These are phyloP conservation scores for Ustanciosporium gigantosporum DNA, from an alignment of 1,284 basidiomycete genomes.

Conservation along the genomic window DNA sequence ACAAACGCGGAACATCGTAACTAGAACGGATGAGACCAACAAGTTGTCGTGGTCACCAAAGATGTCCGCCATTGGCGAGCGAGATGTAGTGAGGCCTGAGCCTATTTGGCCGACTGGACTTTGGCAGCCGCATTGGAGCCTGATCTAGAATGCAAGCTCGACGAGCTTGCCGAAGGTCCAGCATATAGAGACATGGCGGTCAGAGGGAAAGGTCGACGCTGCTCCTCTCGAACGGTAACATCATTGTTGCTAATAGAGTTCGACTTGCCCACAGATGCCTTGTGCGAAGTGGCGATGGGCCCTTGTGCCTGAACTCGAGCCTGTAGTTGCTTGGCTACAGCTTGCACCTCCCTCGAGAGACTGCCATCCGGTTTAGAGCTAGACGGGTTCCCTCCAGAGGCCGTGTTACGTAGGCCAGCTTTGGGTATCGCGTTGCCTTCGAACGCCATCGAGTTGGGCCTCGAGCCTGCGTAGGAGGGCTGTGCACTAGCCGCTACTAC, in stretches of 20 bases:
- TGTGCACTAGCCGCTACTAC: not conserved
- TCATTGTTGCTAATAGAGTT: not conserved
- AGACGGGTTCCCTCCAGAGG: not conserved
- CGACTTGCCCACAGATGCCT: too few relatives aligned
- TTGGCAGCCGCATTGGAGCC: slow-evolving; percentile 1
- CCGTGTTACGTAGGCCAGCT: not conserved
- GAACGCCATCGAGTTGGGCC: not conserved
- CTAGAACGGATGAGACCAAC: too few relatives aligned
- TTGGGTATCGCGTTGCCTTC: not conserved
- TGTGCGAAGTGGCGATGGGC: slow-evolving; percentile 3
- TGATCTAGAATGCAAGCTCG: slow-evolving; percentile 13
- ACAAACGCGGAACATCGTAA: too few relatives aligned
- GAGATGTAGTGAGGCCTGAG: too few relatives aligned
- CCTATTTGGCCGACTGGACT: not conserved
- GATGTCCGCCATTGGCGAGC: too few relatives aligned
- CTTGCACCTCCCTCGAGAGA: slow-evolving; percentile 34
- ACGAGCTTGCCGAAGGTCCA: slow-evolving; percentile 7
- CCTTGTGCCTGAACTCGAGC: slow-evolving; percentile 34
- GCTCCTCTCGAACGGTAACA: slow-evolving; percentile 3
- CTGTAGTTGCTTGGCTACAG: slow-evolving; percentile 29
- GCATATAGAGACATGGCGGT: slow-evolving; percentile 36
- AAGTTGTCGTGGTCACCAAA: too few relatives aligned
- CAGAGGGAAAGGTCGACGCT: slow-evolving; percentile 24
- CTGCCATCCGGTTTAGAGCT: slow-evolving; percentile 6
- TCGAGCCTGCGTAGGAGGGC: not conserved